phyloP scores from a whole-genome alignment of 331 rosid genomes.

The Cucumis variabilis region DNA sequence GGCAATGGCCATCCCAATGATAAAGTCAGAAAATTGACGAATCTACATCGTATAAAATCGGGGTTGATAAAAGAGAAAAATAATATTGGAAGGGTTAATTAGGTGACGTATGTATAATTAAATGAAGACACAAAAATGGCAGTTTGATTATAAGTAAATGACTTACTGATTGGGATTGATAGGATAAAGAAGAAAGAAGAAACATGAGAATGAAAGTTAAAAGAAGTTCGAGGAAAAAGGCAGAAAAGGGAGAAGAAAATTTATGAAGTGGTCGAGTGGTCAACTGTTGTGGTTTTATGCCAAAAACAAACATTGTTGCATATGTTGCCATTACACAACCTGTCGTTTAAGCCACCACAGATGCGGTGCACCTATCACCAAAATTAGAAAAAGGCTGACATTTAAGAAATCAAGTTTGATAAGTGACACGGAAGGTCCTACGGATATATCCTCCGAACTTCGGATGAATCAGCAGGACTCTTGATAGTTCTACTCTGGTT shows the following conservation, averaged over 20 bases:
- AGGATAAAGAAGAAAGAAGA: conserved; percentile 64
- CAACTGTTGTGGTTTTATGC: conserved; percentile 60
- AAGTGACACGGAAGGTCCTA: too few relatives aligned
- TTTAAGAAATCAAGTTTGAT: too few relatives aligned
- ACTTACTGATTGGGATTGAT: conserved; percentile 59
- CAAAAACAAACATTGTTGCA: conserved; percentile 63
- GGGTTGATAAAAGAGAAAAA: too few relatives aligned
- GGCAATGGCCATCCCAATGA: conserved; percentile 74
- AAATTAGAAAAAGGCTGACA: too few relatives aligned
- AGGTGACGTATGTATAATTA: too few relatives aligned
- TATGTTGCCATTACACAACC: conserved; percentile 76
- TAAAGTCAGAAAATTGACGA: conserved; percentile 69
- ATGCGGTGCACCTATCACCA: too few relatives aligned
- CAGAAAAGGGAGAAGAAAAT: conserved; percentile 48
- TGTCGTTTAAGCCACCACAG: conserved; percentile 65
- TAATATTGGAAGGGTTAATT: too few relatives aligned
- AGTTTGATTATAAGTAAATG: too few relatives aligned
- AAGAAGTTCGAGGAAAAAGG: conserved; percentile 81
- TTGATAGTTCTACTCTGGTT: too few relatives aligned
- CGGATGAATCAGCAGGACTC: too few relatives aligned
- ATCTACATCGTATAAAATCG: conserved; percentile 32
- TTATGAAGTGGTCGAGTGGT: conserved; percentile 61
- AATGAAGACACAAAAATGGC: too few relatives aligned
- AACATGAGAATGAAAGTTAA: conserved; percentile 83
- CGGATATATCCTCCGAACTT: too few relatives aligned